Percentiles rank a stretch among this genome's conserved stretches.
phyloP scores from a whole-genome alignment of 1,284 basidiomycete genomes.

The Amylostereum areolatum region DNA sequence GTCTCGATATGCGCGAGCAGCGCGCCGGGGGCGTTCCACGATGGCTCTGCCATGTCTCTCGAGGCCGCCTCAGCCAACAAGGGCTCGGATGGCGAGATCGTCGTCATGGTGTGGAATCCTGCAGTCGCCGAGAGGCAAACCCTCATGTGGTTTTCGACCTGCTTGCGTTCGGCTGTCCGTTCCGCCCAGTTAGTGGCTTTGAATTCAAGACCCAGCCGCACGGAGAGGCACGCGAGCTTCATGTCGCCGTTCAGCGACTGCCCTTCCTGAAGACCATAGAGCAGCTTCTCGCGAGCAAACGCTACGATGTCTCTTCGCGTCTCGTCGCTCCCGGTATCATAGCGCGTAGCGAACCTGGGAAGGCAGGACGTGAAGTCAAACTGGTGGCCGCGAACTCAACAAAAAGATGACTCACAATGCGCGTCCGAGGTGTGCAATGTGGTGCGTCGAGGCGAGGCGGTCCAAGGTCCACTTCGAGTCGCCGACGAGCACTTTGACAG shows the following conservation, averaged over 20 bases:
- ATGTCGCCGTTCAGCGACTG: no score
- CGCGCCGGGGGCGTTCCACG: constrained; percentile 4
- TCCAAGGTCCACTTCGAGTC: constrained; percentile 7
- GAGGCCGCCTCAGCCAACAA: constrained; percentile 21
- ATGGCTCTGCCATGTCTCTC: constrained; percentile 4
- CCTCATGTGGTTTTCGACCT: constrained; percentile 25
- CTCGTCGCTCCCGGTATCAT: no score
- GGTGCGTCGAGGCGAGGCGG: constrained; percentile 12
- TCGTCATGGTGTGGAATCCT: constrained; percentile 17
- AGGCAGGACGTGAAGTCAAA: no score
- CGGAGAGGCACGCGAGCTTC: no score
- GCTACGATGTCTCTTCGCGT: no score
- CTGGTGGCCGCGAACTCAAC: no score
- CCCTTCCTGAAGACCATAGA: no score
- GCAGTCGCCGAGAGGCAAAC: constrained; percentile 18
- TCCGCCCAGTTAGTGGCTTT: no score
- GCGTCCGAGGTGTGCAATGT: constrained; percentile 19
- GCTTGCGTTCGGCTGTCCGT: constrained; percentile 16
- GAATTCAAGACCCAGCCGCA: constrained; percentile 23
- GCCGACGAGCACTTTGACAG: no score
- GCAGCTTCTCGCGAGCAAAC: no score
- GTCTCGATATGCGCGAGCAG: constrained; percentile 5
- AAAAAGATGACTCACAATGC: constrained; percentile 12
- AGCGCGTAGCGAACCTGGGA: no score
- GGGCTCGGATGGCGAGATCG: constrained; percentile 20